Evolutionary conservation across 768 basidiomycete species (phyloP).

Genomic region (Tephrocybe rancida): DNA sequence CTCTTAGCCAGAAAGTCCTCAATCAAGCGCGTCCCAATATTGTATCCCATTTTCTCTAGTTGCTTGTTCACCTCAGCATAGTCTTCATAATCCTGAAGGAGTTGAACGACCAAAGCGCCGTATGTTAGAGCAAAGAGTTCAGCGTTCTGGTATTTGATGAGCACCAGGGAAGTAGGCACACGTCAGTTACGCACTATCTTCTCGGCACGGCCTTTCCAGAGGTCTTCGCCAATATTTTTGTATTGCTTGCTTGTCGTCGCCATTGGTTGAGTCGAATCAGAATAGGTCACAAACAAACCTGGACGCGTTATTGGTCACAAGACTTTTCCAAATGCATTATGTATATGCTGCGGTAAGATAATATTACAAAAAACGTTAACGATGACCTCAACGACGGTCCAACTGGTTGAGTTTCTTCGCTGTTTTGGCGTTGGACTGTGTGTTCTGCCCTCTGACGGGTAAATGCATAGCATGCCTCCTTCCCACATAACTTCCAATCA

Average conservation of each 20-base stretch:
- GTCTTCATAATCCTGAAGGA: conserved; percentile 99
- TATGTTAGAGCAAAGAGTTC: conserved; percentile 97
- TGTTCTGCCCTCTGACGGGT: conserved; percentile 94
- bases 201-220: conserved; percentile 93
- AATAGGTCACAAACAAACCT: conserved; percentile 9
- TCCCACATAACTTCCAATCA: conserved; percentile 94
- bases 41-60: conserved; percentile 99
- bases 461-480: conserved; percentile 91
- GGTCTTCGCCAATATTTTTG: conserved; percentile 89
- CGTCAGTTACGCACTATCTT: conserved; percentile 75
- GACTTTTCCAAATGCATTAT: neutral
- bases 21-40: conserved; percentile 93
- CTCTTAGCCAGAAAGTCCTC: conserved; percentile 97
- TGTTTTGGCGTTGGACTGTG: conserved; percentile 87
- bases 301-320: conserved; percentile 33
- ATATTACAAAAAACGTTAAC: conserved; percentile 3
- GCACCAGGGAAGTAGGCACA: conserved; percentile 15
- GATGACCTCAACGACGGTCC: conserved; percentile 47
- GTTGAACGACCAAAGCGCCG: conserved; percentile 95
- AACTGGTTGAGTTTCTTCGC: conserved; percentile 90
- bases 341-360: neutral
- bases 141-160: conserved; percentile 68
- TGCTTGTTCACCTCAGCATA: conserved; percentile 95
- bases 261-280: conserved; percentile 38
- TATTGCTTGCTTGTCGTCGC: conserved; percentile 80